Conservation (phyloP, 495 filamentous ascomycete genomes). For the Cercophora sp. region DNA sequence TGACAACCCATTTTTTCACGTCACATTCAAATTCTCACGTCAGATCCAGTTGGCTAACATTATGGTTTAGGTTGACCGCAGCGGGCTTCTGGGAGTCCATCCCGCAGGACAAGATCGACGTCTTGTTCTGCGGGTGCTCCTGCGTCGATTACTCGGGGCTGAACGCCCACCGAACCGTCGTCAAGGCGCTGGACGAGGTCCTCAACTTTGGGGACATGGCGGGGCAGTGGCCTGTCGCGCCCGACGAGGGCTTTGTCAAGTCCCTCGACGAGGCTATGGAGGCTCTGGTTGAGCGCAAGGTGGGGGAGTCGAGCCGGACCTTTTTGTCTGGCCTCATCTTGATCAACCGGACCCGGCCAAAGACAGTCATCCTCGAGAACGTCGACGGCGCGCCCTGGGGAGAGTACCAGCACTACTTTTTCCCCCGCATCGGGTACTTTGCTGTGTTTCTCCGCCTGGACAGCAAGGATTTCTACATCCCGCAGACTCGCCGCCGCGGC, state of each 20-base stretch:
- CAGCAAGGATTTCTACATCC: slow-evolving; percentile 73
- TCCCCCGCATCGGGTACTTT: slow-evolving; percentile 54
- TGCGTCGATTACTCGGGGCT: slow-evolving; percentile 71
- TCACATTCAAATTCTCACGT: too few species aligned
- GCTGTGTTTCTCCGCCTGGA: slow-evolving; percentile 48
- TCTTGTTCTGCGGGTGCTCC: slow-evolving; percentile 71
- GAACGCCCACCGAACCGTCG: slow-evolving; percentile 29
- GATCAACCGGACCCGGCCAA: slow-evolving; percentile 51
- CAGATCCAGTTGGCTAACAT: neutral
- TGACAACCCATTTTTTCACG: too few species aligned
- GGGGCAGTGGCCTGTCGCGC: too few species aligned
- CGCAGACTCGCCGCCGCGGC: slow-evolving; percentile 69
- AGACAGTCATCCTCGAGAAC: slow-evolving; percentile 72
- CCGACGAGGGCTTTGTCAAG: too few species aligned
- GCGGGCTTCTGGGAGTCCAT: slow-evolving; percentile 59
- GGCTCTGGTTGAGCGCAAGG: too few species aligned
- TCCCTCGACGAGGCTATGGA: too few species aligned
- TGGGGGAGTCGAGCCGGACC: slow-evolving; percentile 60
- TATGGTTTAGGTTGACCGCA: slow-evolving; percentile 59
- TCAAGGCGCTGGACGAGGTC: slow-evolving; percentile 9
- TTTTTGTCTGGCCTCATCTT: slow-evolving; percentile 62
- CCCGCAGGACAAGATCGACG: slow-evolving; percentile 54
- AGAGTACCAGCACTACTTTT: slow-evolving; percentile 42
- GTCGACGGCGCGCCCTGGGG: slow-evolving; percentile 62
- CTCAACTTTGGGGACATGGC: too few species aligned